Conservation (phyloP, 805 yeast species). For the Kuraishia ogatae region DNA sequence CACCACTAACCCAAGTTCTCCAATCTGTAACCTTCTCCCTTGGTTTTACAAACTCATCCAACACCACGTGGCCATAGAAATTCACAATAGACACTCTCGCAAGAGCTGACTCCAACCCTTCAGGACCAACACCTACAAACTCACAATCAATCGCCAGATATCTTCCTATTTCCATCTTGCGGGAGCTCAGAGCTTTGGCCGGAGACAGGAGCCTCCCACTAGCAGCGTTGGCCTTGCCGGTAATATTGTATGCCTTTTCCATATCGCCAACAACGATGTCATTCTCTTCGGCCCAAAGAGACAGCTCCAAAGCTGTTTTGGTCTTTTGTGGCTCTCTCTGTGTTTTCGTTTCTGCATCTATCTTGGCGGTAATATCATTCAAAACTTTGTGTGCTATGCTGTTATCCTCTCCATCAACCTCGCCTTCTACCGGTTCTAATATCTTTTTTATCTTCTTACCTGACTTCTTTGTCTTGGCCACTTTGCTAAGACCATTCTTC, state of each 20-base stretch:
- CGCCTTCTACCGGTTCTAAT: background rate
- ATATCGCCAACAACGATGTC: conserved; percentile 12
- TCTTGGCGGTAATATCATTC: background rate
- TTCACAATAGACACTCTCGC: conserved; percentile 88
- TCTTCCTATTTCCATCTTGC: conserved; percentile 49
- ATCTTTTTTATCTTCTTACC: conserved; percentile 1
- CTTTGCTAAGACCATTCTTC: conserved; percentile 7
- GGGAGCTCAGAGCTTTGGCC: conserved; percentile 2
- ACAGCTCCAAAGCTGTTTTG: conserved; percentile 12
- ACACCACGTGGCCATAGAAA: conserved; percentile 61
- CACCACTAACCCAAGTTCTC: conserved; percentile 91
- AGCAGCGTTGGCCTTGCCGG: conserved; percentile 6
- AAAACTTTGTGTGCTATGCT: background rate
- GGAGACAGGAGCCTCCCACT: background rate
- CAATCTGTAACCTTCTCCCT: conserved; percentile 73
- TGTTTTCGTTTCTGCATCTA: background rate
- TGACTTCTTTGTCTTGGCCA: conserved; percentile 3
- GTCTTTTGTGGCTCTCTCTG: conserved; percentile 1
- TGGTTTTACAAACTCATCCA: conserved; percentile 74
- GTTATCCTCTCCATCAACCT: conserved; percentile 1
- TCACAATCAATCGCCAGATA: conserved; percentile 87
- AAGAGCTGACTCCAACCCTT: conserved; percentile 59
- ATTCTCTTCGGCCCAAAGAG: conserved; percentile 20
- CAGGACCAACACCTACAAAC: conserved; percentile 83
- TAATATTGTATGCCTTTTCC: conserved; percentile 7